Conservation (phyloP, 2,329 filamentous ascomycete genomes). For the Fusarium aywerte region DNA sequence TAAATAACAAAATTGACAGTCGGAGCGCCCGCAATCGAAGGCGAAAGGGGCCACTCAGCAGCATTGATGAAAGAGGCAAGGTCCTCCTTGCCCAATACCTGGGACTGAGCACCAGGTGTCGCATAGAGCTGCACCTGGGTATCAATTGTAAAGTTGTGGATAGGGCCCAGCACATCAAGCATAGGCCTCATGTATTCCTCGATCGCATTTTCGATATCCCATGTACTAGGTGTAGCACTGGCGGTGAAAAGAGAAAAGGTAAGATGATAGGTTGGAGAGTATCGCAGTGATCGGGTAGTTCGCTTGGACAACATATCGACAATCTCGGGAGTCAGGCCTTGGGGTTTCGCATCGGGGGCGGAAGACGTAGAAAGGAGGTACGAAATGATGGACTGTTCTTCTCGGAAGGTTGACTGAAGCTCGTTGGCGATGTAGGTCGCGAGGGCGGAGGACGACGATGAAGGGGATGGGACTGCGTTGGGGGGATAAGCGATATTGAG, state of each 20-base stretch:
- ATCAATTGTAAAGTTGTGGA: slow-evolving; percentile 96
- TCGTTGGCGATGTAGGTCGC: slow-evolving; percentile 82
- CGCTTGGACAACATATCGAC: slow-evolving; percentile 72
- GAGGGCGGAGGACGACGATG: slow-evolving; percentile 76
- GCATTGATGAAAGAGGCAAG: slow-evolving; percentile 96
- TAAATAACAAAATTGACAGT: slow-evolving; percentile 97
- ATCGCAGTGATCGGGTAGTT: slow-evolving; percentile 86
- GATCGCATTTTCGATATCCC: slow-evolving; percentile 89
- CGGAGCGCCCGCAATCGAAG: slow-evolving; percentile 90
- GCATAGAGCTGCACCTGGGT: slow-evolving; percentile 97
- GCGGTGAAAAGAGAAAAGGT: slow-evolving; percentile 96
- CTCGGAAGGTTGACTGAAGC: slow-evolving; percentile 80
- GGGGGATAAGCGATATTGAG: slow-evolving; percentile 82
- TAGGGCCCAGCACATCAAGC: slow-evolving; percentile 79
- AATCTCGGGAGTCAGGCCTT: slow-evolving; percentile 61
- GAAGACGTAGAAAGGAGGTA: slow-evolving; percentile 73
- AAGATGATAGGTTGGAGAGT: slow-evolving; percentile 92
- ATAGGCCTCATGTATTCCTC: slow-evolving; percentile 84
- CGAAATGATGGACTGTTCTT: slow-evolving; percentile 88
- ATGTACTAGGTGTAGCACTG: slow-evolving; percentile 79
- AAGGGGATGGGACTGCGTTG: slow-evolving; percentile 72
- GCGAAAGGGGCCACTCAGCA: slow-evolving; percentile 95
- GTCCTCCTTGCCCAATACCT: slow-evolving; percentile 82
- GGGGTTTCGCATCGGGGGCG: slow-evolving; percentile 56
- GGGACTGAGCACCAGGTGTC: slow-evolving; percentile 68